Percentiles rank a stretch among this genome's conserved stretches.
These are phyloP conservation scores for Lycium ferocissimum DNA, from an alignment of 257 asterid species.

Conservation along the genomic window DNA sequence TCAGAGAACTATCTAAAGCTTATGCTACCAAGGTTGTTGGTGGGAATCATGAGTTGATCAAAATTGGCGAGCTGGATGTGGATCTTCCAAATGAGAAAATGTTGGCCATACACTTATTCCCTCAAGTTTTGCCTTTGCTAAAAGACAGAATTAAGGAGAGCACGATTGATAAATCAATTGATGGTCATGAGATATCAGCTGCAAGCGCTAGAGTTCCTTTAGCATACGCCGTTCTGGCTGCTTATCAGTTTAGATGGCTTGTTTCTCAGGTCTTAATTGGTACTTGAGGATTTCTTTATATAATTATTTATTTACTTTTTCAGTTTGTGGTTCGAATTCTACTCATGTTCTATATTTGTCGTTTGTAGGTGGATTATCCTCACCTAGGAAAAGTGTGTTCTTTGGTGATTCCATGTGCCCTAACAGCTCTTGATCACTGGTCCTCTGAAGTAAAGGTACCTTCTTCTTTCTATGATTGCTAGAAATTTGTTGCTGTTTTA, in stretches of 20 bases:
- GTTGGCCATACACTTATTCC: conserved; percentile 68
- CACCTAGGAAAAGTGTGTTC: conserved; percentile 73
- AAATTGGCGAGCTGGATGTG: conserved; percentile 62
- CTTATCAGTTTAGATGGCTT: conserved; percentile 87
- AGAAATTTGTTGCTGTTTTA: conserved; percentile 4
- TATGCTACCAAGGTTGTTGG: conserved; percentile 42
- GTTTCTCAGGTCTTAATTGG: conserved; percentile 61
- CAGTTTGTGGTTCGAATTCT: background rate
- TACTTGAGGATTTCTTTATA: background rate
- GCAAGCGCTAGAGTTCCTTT: conserved; percentile 85
- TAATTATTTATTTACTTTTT: background rate
- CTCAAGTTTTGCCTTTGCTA: conserved; percentile 61
- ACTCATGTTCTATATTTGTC: conserved; percentile 10
- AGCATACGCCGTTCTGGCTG: conserved; percentile 80
- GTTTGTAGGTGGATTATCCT: conserved; percentile 70
- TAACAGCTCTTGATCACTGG: conserved; percentile 97
- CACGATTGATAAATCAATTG: conserved; percentile 68
- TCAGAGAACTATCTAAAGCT: conserved; percentile 50
- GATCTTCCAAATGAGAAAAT: conserved; percentile 60
- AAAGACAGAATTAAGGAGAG: conserved; percentile 76
- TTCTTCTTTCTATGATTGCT: conserved; percentile 17
- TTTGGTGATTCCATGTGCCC: conserved; percentile 86
- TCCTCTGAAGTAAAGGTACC: conserved; percentile 91
- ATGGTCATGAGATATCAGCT: conserved; percentile 64
- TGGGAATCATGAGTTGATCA: conserved; percentile 45